Evolutionary conservation across 441 rosid species (phyloP), one percentile per base, ranked within the genome.

Genomic region (Populus tomentosa): DNA sequence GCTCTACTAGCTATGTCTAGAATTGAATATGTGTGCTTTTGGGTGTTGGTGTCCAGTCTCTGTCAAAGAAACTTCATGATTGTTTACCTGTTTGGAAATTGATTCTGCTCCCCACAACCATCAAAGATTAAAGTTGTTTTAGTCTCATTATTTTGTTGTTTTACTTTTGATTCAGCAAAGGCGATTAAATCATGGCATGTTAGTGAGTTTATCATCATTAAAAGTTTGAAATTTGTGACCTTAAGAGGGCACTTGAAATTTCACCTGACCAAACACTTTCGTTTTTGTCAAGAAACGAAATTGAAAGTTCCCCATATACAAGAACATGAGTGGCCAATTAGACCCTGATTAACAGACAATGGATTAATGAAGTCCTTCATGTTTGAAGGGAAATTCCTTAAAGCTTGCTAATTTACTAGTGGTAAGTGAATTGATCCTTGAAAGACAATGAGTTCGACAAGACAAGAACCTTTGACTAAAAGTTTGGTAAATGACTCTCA

Each of bases 61-160:
- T 74, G 70, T 93, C 92, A 86, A 84, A 72, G 83, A 73, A 83
- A 87, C 75, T 88, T 80, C 81, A 91, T 90, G 83, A 94, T 94
- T 80, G 87, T 88, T 90, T 79, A 85, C 85, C 88, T 83, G 92
- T 90, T 90, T 81, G 87, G 90, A 85, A 87, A 90, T 89, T 87
- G 94, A 91, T 94, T 88, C 88, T 89, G 94, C 75, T 89, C 89
- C 93, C 95, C 95, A 84, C 93, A 89, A 86, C 84, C 80, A 84
- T 68, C 65, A 80, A 82, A 65, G 78, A 72, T 79, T 75, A 89
- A 89, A 87, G 88, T 71, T 77, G 30, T 87, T 78, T 82, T 88
- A 81, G 74, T 84, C 83, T 85, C 89, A 91, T 92, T 80, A 89
- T 92, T 78, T 83, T 90, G 91, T 89, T 86, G 76, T 69, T n/a